A percentile compares a stretch with the other conserved stretches of the same genome.
Evolutionary conservation across 2,329 filamentous ascomycete species (phyloP).

Genomic region (Pleomassaria siparia): DNA sequence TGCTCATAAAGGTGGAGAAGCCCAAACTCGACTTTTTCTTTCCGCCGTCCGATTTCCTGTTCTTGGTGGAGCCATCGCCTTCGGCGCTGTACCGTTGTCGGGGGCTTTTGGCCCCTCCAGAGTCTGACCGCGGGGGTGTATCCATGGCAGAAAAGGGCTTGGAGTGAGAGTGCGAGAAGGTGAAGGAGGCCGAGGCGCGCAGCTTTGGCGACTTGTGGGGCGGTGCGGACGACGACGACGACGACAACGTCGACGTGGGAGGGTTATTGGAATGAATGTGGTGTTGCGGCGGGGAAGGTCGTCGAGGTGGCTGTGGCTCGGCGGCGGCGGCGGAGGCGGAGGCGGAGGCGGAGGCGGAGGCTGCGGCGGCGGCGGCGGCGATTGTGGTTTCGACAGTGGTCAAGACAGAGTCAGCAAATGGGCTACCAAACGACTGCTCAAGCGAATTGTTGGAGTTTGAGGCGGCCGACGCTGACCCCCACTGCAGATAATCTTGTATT

Average conservation of each 20-base stretch:
- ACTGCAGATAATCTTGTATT: constrained; percentile 5
- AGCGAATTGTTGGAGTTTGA: constrained; percentile 28
- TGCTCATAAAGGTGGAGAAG: constrained; percentile 44
- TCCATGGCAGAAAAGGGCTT: constrained; percentile 50
- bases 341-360: too few species aligned
- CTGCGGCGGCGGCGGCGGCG: too few species aligned
- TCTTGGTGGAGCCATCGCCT: constrained; percentile 28
- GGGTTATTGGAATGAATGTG: constrained; percentile 12
- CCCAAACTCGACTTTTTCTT: constrained; percentile 42
- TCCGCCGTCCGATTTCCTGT: constrained; percentile 36
- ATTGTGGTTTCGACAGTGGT: constrained; percentile 31
- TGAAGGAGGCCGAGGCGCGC: constrained; percentile 47
- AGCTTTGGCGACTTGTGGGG: constrained; percentile 35
- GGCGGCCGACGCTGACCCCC: constrained; percentile 1
- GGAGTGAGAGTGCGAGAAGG: constrained; percentile 33
- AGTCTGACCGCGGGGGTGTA: constrained; percentile 35
- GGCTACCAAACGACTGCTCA: constrained; percentile 21
- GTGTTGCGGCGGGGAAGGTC: constrained; percentile 6
- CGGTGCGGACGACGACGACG: constrained; percentile 31
- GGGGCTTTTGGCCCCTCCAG: constrained; percentile 34
- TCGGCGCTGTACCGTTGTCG: constrained; percentile 46
- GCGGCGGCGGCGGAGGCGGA: too few species aligned
- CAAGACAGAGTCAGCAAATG: neutral
- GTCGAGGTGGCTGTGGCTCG: constrained; percentile 37
- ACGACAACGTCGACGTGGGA: too few species aligned